Base-by-base conservation (phyloP, 2,329 filamentous ascomycete species). In the Emmonsiellopsis sp. region DNA sequence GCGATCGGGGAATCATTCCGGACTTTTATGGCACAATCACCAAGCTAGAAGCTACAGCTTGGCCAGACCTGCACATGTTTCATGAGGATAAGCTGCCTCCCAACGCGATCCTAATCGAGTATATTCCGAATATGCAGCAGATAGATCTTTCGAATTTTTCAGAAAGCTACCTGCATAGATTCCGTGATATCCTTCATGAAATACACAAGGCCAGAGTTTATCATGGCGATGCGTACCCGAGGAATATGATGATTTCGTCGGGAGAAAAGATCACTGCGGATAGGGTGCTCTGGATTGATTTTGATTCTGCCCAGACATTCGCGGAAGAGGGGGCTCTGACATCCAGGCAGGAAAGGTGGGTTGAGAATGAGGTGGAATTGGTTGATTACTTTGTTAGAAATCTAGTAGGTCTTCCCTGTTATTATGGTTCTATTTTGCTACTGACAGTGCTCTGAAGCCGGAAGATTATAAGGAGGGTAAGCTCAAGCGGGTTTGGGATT, bases 401-500 rank as follows among this genome's bases (percentile, higher is more conserved):
- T 44, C 15, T 44, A 30, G 42, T 44, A 44, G 42, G 42, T 44
- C 26, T 44, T 44, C 35, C 35, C 13, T 9, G 35, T 38, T 6
- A 38, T 10, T 38, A 38, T 38, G 35, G 13, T 38, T 38, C 4
- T 38, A 38, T 7, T 38, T 38, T 38, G 35, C 35, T 10, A 38
- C 35, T 38, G 35, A 38, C 35, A 38, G 35, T 38, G 35, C 35
- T 38, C 35, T 38, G 35, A 38, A 38, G 35, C 35, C 35, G 9
- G 35, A 38, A 38, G 35, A 38, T 43, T 59, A 60, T 52, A 52
- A 53, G 9, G 20, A 61, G 37, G 51, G 61, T 16, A 51, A 56
- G 53, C 49, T 58, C 44, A 54, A 15, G 2, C 49, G 56, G 3
- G 46, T 58, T 38, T 31, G 38, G 31, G 26, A 46, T 32, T 2